Conservation (phyloP, 73 alveolate species). For the Tetrahymena malaccensis region DNA sequence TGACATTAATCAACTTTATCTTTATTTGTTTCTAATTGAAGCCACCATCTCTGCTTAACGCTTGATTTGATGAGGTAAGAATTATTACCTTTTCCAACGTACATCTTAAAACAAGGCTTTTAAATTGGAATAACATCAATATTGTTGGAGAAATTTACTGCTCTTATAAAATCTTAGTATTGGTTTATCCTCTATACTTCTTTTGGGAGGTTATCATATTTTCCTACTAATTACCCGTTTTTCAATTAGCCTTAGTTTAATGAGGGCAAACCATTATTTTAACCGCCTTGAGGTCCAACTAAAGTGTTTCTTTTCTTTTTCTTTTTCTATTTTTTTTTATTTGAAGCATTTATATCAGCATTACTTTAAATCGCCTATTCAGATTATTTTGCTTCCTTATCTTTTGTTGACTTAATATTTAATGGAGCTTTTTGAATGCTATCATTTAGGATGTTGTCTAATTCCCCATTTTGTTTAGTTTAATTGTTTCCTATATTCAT, state of each 20-base stretch:
- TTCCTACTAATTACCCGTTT: background rate
- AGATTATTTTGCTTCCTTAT: background rate
- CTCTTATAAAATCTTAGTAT: background rate
- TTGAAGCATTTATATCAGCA: background rate
- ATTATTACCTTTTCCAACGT: background rate
- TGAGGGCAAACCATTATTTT: background rate
- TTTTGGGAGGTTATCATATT: background rate
- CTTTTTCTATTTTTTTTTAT: background rate
- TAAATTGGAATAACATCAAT: background rate
- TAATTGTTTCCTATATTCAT: background rate
- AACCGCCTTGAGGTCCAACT: background rate
- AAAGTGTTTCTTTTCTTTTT: background rate
- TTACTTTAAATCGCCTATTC: background rate
- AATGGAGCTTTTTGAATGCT: background rate
- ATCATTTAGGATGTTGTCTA: background rate
- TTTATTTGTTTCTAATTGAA: background rate
- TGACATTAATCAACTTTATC: background rate
- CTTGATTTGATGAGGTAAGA: background rate
- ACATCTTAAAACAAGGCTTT: background rate
- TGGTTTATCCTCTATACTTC: background rate
- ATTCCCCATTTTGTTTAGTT: background rate
- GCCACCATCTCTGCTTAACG: background rate
- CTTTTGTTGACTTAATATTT: background rate
- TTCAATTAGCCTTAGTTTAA: background rate
- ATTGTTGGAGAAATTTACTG: background rate